Percentiles rank a stretch among this genome's conserved stretches.
phyloP scores from a whole-genome alignment of 2,329 filamentous ascomycete species.

The Exophiala alcalophila region DNA sequence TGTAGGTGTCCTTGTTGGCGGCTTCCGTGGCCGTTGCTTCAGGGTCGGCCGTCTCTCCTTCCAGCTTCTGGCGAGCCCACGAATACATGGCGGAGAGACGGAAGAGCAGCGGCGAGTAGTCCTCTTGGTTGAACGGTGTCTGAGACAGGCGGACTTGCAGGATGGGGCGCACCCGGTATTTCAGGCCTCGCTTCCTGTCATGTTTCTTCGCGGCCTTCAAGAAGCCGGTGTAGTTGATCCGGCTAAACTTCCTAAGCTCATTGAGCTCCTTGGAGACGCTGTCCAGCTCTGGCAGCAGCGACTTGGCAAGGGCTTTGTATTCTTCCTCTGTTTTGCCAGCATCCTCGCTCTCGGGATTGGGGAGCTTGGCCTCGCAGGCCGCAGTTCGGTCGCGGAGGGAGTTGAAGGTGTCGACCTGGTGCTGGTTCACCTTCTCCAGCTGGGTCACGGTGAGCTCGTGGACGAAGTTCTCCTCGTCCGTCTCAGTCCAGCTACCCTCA shows the following conservation, averaged over 20 bases:
- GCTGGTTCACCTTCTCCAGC: conserved; percentile 88
- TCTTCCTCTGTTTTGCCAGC: conserved; percentile 39
- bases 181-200: conserved; percentile 82
- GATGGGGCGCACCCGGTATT: conserved; percentile 86
- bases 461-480: conserved; percentile 90
- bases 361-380: conserved; percentile 64
- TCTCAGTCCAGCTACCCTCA: conserved; percentile 78
- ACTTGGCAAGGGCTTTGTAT: conserved; percentile 56
- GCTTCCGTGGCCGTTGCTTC: conserved; percentile 48
- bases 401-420: conserved; percentile 79
- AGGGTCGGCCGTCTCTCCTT: conserved; percentile 51
- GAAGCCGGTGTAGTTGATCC: conserved; percentile 95
- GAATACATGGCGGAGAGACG: conserved; percentile 92
- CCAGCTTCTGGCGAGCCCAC: conserved; percentile 80
- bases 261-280: conserved; percentile 84
- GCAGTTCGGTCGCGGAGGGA: conserved; percentile 77
- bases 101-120: conserved; percentile 85
- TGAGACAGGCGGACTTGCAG: conserved; percentile 86
- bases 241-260: conserved; percentile 91
- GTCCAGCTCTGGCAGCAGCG: conserved; percentile 78
- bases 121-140: conserved; percentile 91
- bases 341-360: conserved; percentile 46
- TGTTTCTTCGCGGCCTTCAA: conserved; percentile 99
- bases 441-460: conserved; percentile 93
- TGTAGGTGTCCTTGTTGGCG: conserved; percentile 62